These are phyloP conservation scores for Fusarium falciforme DNA, from an alignment of 2,329 filamentous ascomycete species.

Conservation along the genomic window DNA sequence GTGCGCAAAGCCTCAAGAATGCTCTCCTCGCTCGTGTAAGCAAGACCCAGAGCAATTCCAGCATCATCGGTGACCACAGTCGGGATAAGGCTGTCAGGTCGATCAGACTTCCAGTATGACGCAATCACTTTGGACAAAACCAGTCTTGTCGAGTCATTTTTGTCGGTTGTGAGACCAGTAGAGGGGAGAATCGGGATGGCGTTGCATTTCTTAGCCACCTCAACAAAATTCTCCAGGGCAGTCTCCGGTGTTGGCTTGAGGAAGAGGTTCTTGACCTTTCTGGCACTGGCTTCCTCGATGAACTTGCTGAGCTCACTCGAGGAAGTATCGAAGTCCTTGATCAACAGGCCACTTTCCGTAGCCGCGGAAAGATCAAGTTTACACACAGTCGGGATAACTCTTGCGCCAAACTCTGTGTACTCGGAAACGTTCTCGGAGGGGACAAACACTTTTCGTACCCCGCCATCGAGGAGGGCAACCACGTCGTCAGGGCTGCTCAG, in stretches of 20 bases:
- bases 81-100: slow-evolving; percentile 84
- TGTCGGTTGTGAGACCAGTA: slow-evolving; percentile 74
- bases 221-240: slow-evolving; percentile 59
- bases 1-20: slow-evolving; percentile 87
- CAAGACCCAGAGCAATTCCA: slow-evolving; percentile 85
- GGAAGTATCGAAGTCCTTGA: slow-evolving; percentile 63
- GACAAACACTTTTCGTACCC: slow-evolving; percentile 88
- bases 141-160: slow-evolving; percentile 65
- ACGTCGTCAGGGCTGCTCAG: slow-evolving; percentile 79
- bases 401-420: slow-evolving; percentile 65
- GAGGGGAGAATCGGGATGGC: slow-evolving; percentile 82
- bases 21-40: slow-evolving; percentile 94
- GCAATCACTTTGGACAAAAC: slow-evolving; percentile 78
- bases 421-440: slow-evolving; percentile 73
- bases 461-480: slow-evolving; percentile 83
- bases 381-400: slow-evolving; percentile 65
- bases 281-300: slow-evolving; percentile 56
- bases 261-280: slow-evolving; percentile 61
- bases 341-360: slow-evolving; percentile 62
- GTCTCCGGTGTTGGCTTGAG: slow-evolving; percentile 62
- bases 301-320: slow-evolving; percentile 56
- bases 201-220: slow-evolving; percentile 60
- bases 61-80: slow-evolving; percentile 93
- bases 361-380: slow-evolving; percentile 58
- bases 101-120: slow-evolving; percentile 81